These are phyloP conservation scores for Blastobotrys niveus DNA, from an alignment of 1,139 yeast genomes.

Conservation along the genomic window DNA sequence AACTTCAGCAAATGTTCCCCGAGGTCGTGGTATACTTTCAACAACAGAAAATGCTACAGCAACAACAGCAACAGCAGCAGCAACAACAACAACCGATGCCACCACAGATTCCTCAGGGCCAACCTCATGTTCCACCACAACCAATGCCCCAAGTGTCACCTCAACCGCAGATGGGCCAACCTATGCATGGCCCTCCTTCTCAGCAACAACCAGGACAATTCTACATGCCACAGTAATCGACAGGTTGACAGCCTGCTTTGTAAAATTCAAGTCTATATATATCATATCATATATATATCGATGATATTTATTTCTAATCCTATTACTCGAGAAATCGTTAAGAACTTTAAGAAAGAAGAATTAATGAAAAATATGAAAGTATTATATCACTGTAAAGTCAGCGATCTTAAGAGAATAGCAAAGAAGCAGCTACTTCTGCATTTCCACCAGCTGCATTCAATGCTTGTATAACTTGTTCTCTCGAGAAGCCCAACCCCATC, in stretches of 20 bases:
- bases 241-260: too few species aligned
- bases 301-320: neutral
- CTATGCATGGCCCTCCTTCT: neutral
- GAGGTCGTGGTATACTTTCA: slow-evolving; percentile 26
- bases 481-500: slow-evolving; percentile 64
- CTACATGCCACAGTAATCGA: slow-evolving; percentile 7
- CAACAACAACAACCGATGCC: slow-evolving; percentile 14
- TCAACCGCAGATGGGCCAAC: slow-evolving; percentile 7
- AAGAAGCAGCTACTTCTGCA: slow-evolving; percentile 78
- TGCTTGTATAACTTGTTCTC: slow-evolving; percentile 60
- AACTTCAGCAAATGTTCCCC: slow-evolving; percentile 30
- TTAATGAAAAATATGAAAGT: neutral
- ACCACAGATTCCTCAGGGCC: too few species aligned
- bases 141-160: slow-evolving; percentile 1
- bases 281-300: neutral
- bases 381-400: neutral
- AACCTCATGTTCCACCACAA: slow-evolving; percentile 15
- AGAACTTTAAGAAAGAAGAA: too few species aligned
- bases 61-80: slow-evolving; percentile 1
- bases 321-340: too few species aligned
- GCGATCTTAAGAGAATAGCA: slow-evolving; percentile 41
- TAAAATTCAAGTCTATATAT: neutral
- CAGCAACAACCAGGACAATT: slow-evolving; percentile 4
- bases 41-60: slow-evolving; percentile 18
- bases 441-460: slow-evolving; percentile 65